Conservation (phyloP, 768 basidiomycete species). For the Lactarius indigo region DNA sequence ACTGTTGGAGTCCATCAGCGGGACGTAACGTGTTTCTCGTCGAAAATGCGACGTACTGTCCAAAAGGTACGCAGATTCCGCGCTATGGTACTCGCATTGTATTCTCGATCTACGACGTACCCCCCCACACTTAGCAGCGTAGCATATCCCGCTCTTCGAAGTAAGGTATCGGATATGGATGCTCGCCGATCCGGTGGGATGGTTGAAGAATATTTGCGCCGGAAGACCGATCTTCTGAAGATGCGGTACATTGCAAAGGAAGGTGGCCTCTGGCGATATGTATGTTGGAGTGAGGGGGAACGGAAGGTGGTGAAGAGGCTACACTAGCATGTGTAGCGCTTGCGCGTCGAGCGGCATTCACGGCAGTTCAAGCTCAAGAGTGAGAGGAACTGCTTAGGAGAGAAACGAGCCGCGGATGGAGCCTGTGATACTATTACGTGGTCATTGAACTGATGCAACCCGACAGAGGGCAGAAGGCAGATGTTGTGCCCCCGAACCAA, state of each 20-base stretch:
- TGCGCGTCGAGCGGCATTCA: not conserved
- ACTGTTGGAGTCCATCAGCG: conserved; percentile 37
- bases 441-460: too few species aligned
- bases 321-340: not conserved
- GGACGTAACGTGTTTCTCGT: not conserved
- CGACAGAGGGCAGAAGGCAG: too few species aligned
- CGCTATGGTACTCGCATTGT: conserved; percentile 46
- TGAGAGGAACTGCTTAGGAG: not conserved
- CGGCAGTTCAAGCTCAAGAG: not conserved
- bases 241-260: not conserved
- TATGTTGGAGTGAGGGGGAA: not conserved
- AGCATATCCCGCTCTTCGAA: conserved; percentile 29
- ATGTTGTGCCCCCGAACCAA: too few species aligned
- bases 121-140: conserved; percentile 32
- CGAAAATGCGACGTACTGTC: conserved; percentile 37
- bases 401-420: not conserved
- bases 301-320: not conserved
- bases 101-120: conserved; percentile 41
- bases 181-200: not conserved
- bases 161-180: conserved; percentile 15
- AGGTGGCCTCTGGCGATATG: not conserved
- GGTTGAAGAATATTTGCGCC: not conserved
- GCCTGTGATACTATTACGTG: not conserved
- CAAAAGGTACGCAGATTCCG: conserved; percentile 49
- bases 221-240: not conserved